Percentiles rank a stretch among this genome's conserved stretches.
These are phyloP conservation scores for Salix dunnii DNA, from an alignment of 345 rosid genomes.

Conservation along the genomic window DNA sequence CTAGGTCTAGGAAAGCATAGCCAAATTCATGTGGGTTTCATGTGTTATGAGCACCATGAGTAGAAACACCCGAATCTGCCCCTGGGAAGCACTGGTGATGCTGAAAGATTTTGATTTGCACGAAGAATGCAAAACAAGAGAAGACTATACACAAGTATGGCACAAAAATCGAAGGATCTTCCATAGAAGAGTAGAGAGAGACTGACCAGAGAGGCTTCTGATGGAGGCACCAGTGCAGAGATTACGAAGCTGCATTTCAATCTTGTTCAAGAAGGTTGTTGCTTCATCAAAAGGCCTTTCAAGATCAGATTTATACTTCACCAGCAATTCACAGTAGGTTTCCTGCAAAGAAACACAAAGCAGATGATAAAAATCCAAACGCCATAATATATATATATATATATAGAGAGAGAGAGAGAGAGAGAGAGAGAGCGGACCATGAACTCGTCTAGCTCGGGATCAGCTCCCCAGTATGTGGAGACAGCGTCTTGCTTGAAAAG, in stretches of 20 bases:
- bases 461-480: slow-evolving; percentile 55
- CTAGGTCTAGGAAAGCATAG: slow-evolving; percentile 23
- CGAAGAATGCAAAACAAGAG: slow-evolving; percentile 17
- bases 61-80: slow-evolving; percentile 12
- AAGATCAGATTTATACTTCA: slow-evolving; percentile 80
- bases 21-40: slow-evolving; percentile 8
- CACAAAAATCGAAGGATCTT: slow-evolving; percentile 30
- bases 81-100: slow-evolving; percentile 17
- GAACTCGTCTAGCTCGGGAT: slow-evolving; percentile 97
- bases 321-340: slow-evolving; percentile 67
- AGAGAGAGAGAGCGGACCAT: slow-evolving; percentile 47
- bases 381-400: not conserved
- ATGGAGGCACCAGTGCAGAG: slow-evolving; percentile 61
- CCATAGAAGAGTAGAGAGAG: not conserved
- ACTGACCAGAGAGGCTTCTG: slow-evolving; percentile 50
- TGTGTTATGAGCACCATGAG: slow-evolving; percentile 14
- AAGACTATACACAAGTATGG: slow-evolving; percentile 8
- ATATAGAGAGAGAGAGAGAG: not conserved
- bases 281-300: slow-evolving; percentile 93
- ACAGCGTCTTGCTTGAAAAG: slow-evolving; percentile 37
- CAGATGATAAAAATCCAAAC: not conserved
- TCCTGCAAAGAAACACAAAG: slow-evolving; percentile 38
- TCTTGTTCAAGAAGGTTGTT: slow-evolving; percentile 61
- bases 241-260: slow-evolving; percentile 82
- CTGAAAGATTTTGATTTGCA: not conserved